A percentile compares a stretch with the other conserved stretches of the same genome.
These are phyloP conservation scores for Chondrus crispus DNA, from an alignment of 23 red algal species.

Conservation along the genomic window DNA sequence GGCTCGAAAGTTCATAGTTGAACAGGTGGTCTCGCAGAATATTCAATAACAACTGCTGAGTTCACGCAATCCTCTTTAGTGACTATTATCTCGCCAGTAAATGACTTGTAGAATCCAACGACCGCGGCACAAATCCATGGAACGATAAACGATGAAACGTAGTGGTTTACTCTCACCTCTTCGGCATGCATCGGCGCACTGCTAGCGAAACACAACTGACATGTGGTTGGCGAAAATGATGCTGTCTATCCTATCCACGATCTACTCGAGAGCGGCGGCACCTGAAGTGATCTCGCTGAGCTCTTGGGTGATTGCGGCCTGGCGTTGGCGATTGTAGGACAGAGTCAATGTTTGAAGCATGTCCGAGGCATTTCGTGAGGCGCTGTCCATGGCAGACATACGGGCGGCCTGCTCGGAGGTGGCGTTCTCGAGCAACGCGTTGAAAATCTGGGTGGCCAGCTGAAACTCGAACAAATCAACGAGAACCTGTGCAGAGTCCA, in stretches of 20 bases:
- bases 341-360: conserved; percentile 92
- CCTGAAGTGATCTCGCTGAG: conserved; percentile 94
- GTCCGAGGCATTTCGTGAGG: conserved; percentile 82
- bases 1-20: neutral
- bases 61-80: neutral
- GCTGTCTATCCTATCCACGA: too few species aligned
- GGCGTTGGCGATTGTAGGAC: conserved; percentile 90
- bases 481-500: conserved; percentile 93
- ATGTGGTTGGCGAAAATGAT: too few species aligned
- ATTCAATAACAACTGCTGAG: neutral
- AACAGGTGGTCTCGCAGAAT: neutral
- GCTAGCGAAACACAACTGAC: too few species aligned
- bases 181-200: too few species aligned
- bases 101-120: neutral
- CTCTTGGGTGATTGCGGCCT: conserved; percentile 94
- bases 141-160: too few species aligned
- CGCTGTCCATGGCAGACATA: conserved; percentile 96
- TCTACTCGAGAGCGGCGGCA: conserved; percentile 65
- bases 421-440: conserved; percentile 86
- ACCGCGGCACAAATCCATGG: too few species aligned
- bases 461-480: conserved; percentile 97
- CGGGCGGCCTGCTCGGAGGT: conserved; percentile 95
- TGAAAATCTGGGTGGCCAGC: conserved; percentile 90
- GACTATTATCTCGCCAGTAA: neutral
- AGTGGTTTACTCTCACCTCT: too few species aligned